phyloP scores from a whole-genome alignment of 441 rosid genomes.

The Pelargonium cotyledonis region DNA sequence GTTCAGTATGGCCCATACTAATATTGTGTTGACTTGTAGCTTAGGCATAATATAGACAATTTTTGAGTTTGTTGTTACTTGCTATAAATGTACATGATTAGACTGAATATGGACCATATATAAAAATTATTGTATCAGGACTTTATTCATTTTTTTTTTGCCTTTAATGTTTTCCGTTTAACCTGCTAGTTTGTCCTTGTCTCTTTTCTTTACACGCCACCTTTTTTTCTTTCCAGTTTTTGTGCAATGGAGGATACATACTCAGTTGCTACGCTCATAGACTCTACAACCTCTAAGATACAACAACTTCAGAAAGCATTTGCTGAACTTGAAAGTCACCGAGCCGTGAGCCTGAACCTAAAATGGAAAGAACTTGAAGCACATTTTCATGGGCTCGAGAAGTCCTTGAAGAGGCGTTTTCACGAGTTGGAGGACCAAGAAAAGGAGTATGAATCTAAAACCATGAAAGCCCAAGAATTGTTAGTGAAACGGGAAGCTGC shows the following conservation, averaged over 20 bases:
- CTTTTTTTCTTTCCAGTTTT: conserved; percentile 23
- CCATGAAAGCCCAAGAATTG: conserved; percentile 62
- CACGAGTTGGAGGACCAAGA: conserved; percentile 94
- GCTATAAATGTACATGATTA: neutral
- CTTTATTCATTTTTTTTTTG: neutral
- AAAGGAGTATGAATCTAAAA: conserved; percentile 63
- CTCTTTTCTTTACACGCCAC: neutral
- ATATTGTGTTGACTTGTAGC: too few species aligned
- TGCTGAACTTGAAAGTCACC: conserved; percentile 91
- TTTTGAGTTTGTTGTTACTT: neutral
- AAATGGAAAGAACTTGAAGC: conserved; percentile 97
- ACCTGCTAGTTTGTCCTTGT: neutral
- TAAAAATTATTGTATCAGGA: neutral
- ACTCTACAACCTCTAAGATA: conserved; percentile 78
- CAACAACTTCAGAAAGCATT: conserved; percentile 97
- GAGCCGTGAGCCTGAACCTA: conserved; percentile 75
- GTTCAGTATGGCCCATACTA: neutral
- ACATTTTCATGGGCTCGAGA: conserved; percentile 95
- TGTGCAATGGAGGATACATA: conserved; percentile 57
- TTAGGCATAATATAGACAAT: neutral
- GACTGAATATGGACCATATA: neutral
- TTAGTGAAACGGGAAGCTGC: conserved; percentile 68
- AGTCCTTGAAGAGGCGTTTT: conserved; percentile 91
- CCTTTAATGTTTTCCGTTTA: neutral
- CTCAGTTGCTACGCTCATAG: conserved; percentile 75